Evolutionary conservation across 1,284 basidiomycete genomes (phyloP), one percentile per base, ranked within the genome.

Genomic region (Ceratobasidium sp.): DNA sequence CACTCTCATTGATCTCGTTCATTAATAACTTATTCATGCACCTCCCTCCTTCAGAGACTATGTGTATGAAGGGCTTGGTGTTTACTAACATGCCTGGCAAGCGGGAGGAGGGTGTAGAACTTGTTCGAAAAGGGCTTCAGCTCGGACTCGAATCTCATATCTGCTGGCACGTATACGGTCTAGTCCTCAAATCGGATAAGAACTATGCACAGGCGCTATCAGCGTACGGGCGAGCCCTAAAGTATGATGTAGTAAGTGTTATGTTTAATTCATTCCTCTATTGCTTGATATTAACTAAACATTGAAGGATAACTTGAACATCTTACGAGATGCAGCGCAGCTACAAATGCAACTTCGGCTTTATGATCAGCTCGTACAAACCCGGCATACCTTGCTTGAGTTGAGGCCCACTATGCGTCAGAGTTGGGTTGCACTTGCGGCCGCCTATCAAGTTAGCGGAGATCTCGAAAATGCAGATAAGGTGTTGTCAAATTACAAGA

Each of bases 151-250:
- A 90, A 44, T 96, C 93, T 28, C 97, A 99, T 80, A 98, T 99
- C 79, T 93, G 92, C 79, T 99, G 98, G 97, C 98, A 99, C 81
- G 96, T 99, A 74, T 93, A 96, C 79, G 98, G 96, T 54, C 90
- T 98, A 78, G 89, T 97, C 41, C 92, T 95, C 80, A 94, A 96
- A 81, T 91, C 91, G 52, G 93, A 96, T 81, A 94, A 91, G 81
- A 95, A 96, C 79, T 96, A 83, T 76, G 91, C 93, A 77, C 93
- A 94, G 79, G 93, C 94, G 0, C 85, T 96, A 79, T 94, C 94
- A 79, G 94, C 93, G 38, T 86, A 86, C 77, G 78, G 78, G 14
- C 84, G 95, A 77, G 98, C 95, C 2, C 84, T 96, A 75, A 87
- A 88, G 76, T 94, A 94, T 78, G 97, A 98, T 84, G 92, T 92